Base-by-base conservation (phyloP, 139 green algal genomes). In the Zygnema circumcarinatum region DNA sequence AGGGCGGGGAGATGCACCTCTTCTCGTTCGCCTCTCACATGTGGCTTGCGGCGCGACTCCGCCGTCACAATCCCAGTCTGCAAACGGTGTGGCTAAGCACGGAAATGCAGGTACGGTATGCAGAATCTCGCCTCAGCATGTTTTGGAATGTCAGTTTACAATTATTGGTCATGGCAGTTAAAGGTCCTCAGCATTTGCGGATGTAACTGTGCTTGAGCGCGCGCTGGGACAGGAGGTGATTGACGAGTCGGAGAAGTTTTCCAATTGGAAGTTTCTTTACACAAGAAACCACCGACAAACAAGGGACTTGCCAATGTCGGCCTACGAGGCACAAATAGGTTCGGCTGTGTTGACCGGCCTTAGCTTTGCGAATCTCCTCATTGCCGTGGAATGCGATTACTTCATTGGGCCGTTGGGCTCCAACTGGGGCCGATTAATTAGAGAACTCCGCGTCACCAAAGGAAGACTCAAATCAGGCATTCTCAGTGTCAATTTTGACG, bases 301-400 rank as follows among this genome's bases (percentile, higher is more conserved):
- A 36, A 73, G 82, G 35, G 38, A 22, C 7, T 39, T 29, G 7
- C 31, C 81, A n/a, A 31, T 83, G n/a, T 31, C 31, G 35, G 35
- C 76, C n/a, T 83, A 83, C 29, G 76, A 83, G 38, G 32, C 68
- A 29, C n/a, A 76, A 31, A 52, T 36, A 52, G 76, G 76, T 1
- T n/a, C 69, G 29, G 54, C 54, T 25, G 33, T 40, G 76, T n/a
- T 83, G 35, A 36, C 40, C n/a, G 76, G 76, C 32, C 32, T 32
- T 47, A 83, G 76, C 38, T 72, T 88, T 20, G 82, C 33, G 36
- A 88, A 88, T 85, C 82, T 88, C 31, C 1, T 88, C 36, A 88
- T 88, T 35, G 33, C 82, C 2, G 62, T 39, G 74, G 82, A 88
- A 42, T 88, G 82, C 40, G 82, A 88, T 36, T 88, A 88, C 76